These are phyloP conservation scores for Heterococcus sp. DNA, from an alignment of 108 stramenopile species.

Conservation along the genomic window DNA sequence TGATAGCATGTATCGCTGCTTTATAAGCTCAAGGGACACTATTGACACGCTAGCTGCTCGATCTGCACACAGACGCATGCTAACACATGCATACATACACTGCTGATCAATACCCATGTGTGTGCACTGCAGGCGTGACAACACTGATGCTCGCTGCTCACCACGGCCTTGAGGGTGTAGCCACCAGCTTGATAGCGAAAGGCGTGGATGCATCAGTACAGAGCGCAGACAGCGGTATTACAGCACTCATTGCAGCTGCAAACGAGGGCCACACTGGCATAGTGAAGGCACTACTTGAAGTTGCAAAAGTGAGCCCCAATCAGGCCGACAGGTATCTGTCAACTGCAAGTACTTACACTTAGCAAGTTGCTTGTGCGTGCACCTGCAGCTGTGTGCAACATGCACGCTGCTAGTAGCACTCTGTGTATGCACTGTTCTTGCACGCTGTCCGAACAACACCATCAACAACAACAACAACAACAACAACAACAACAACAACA, in stretches of 20 bases:
- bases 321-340: slow-evolving; percentile 67
- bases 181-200: slow-evolving; percentile 73
- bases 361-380: slow-evolving; percentile 93
- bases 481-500: slow-evolving; percentile 88
- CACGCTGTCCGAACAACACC: slow-evolving; percentile 71
- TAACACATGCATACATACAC: too few species aligned
- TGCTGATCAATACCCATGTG: too few species aligned
- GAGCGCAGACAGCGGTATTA: slow-evolving; percentile 88
- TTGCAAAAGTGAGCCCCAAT: slow-evolving; percentile 74
- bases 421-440: slow-evolving; percentile 69
- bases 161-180: slow-evolving; percentile 58
- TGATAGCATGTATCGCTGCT: too few species aligned
- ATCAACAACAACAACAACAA: slow-evolving; percentile 87
- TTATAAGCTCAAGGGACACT: too few species aligned
- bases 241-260: slow-evolving; percentile 85
- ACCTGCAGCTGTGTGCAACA: slow-evolving; percentile 76
- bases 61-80: too few species aligned
- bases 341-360: too few species aligned
- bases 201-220: slow-evolving; percentile 61
- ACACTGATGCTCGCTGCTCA: slow-evolving; percentile 20
- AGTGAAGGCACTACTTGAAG: slow-evolving; percentile 67
- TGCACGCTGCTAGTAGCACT: slow-evolving; percentile 68
- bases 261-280: slow-evolving; percentile 79
- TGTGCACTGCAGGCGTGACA: not conserved
- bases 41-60: too few species aligned